Base-by-base conservation (phyloP, 495 filamentous ascomycete species). In the Aspergillus conjunctus region DNA sequence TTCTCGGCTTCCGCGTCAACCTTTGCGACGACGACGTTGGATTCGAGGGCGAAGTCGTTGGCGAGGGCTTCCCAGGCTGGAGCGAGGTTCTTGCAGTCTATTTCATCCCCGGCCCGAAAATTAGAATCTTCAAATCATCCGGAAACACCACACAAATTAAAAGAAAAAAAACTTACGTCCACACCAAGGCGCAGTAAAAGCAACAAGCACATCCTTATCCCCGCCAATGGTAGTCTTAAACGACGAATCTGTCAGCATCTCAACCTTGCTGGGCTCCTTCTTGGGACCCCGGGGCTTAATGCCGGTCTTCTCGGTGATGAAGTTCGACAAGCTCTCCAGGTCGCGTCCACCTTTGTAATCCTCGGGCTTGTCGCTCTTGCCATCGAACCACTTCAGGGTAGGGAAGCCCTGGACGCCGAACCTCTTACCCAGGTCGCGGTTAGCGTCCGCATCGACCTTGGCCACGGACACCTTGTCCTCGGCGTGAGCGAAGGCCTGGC, bases 341-440 rank as follows among this genome's bases (percentile, higher is more conserved):
- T 98, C 94, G 58, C 94, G 82, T 11, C 90, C 91, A 59, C 91
- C 87, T 51, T 85, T 87, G 77, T 97, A 98, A 61, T 96, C 90
- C 64, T 81, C 83, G 0, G 94, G 92, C 70, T 81, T 88, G 62
- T 93, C 88, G 65, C 89, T 93, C 85, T 95, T 97, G 58, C 94
- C 94, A 77, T 98, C 93, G 71, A 98, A 98, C 86, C 88, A 98
- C 74, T 98, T 98, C 63, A 98, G 77, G 0, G 94, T 98, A 15
- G 94, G 94, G 81, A 98, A 98, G 10, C 94, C 94, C 76, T 93
- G 88, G 51, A 98, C 83, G 17, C 91, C 91, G 69, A 91, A 98
- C 52, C 85, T 81, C 79, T 88, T 87, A 52, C 92, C 94, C 58
- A 98, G 79, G 20, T 82, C 77, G 69, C 89, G 90, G 81, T 98